Evolutionary conservation across 2,329 filamentous ascomycete species (phyloP).

Genomic region (Aphanocladium album): DNA sequence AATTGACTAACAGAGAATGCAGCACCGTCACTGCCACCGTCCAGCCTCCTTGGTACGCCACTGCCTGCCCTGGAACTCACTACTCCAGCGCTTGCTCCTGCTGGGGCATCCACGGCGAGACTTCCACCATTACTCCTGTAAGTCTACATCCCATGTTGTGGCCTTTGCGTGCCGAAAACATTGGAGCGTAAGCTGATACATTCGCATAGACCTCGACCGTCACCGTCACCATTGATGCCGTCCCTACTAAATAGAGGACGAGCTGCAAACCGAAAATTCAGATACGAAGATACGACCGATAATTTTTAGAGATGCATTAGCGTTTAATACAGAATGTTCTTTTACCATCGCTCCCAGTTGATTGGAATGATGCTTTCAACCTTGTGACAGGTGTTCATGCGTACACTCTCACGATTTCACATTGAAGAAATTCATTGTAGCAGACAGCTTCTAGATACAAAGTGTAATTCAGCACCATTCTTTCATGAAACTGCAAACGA

Average conservation of each 20-base stretch:
- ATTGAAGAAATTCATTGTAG: no score
- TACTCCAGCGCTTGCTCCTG: constrained; percentile 10
- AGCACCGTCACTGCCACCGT: constrained; percentile 7
- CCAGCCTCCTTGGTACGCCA: not conserved
- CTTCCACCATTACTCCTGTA: constrained; percentile 6
- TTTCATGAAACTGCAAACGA: no score
- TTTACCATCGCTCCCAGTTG: no score
- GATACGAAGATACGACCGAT: no score
- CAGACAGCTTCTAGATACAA: no score
- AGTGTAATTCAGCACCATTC: no score
- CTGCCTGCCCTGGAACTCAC: constrained; percentile 1
- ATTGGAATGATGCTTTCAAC: no score
- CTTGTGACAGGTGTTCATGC: no score
- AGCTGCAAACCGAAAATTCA: not conserved
- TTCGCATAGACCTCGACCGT: not conserved
- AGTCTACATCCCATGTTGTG: not conserved
- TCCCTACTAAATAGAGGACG: not conserved
- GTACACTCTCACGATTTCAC: no score
- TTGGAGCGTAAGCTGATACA: not conserved
- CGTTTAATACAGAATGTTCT: not conserved
- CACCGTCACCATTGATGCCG: not conserved
- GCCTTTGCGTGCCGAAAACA: not conserved
- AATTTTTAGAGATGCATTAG: not conserved
- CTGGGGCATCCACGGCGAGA: constrained; percentile 2
- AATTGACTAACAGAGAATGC: not conserved